Base-by-base conservation (phyloP, 2,329 filamentous ascomycete genomes). In the Diplocarpon rosae region DNA sequence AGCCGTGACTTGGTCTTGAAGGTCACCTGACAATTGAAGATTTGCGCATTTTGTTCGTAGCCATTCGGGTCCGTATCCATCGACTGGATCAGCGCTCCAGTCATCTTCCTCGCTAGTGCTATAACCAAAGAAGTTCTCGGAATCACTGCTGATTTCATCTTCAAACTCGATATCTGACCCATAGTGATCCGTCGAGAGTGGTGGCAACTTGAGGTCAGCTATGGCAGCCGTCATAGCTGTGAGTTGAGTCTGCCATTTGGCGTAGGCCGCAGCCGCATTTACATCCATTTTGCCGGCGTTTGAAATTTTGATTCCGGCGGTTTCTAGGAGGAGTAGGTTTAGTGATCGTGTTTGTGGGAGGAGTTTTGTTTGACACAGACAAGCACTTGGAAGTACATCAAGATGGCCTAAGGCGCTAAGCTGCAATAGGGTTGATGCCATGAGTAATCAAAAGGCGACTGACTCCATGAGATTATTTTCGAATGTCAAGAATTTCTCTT, bases 201-300 rank as follows among this genome's bases (percentile, higher is more conserved):
- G 41, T 2, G 71, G 65, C n/a, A 76, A 63, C 43, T 75, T 71
- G 42, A 95, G 69, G 16, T 83, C 76, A 34, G 83, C 84, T 47
- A 96, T 78, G 35, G 89, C 87, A 49, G 83, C 75, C 59, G 83
- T 82, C 92, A 98, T 96, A 28, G 83, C 78, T 24, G 78, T 75
- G 56, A 94, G 77, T 62, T 95, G 87, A 47, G 79, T 75, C 53
- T 90, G 80, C 92, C 92, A 96, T 75, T 84, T 74, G 36, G 70
- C 68, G 60, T 80, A 71, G 13, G 58, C 54, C 5, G 14, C 71
- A 12, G 58, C 54, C 11, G 27, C 71, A 11, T 56, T 54, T 5
- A 50, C 45, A 24, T 53, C 49, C 37, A 58, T 37, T 5, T 45
- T 43, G 41, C 15, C 3, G 16, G 15, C 3, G 20, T 7, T 24